Evolutionary conservation across 139 green algal genomes (phyloP).

Genomic region (Chlorella sp.): DNA sequence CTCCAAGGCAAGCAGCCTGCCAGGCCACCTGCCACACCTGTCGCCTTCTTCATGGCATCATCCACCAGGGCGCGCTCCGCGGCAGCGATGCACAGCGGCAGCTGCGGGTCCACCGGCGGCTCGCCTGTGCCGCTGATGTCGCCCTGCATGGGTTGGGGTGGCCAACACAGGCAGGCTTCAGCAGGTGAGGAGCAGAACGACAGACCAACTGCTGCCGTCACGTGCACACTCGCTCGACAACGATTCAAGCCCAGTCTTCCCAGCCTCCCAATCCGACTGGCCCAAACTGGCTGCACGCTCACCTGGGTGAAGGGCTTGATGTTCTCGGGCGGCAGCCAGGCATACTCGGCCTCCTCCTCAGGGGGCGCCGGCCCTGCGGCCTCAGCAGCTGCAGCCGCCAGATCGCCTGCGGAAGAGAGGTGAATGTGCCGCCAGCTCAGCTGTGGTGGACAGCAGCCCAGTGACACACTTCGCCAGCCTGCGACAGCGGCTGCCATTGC

Average conservation of each 20-base stretch:
- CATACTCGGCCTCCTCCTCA: conserved; percentile 90
- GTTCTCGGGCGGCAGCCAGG: conserved; percentile 84
- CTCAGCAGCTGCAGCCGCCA: not conserved
- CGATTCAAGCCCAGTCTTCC: too few relatives aligned
- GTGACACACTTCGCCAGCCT: not conserved
- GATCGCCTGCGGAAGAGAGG: not conserved
- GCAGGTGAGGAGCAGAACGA: too few relatives aligned
- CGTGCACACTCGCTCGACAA: too few relatives aligned
- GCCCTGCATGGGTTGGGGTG: conserved; percentile 17
- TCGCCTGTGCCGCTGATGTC: conserved; percentile 45
- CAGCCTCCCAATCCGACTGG: too few relatives aligned
- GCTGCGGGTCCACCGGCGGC: conserved; percentile 34
- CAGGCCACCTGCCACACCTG: conserved; percentile 4
- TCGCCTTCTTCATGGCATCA: not conserved
- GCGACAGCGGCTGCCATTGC: not conserved
- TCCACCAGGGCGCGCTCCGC: conserved; percentile 60
- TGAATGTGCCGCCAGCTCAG: not conserved
- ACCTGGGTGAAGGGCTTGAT: conserved; percentile 77
- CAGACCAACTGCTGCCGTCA: too few relatives aligned
- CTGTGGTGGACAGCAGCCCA: not conserved
- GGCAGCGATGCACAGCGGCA: conserved; percentile 60
- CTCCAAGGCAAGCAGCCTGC: not conserved
- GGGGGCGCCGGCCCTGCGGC: not conserved
- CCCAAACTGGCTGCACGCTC: too few relatives aligned
- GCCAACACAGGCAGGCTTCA: too few relatives aligned